Evolutionary conservation across 2,329 filamentous ascomycete genomes (phyloP), one percentile per base, ranked within the genome.

Genomic region (Fusarium paranaense): DNA sequence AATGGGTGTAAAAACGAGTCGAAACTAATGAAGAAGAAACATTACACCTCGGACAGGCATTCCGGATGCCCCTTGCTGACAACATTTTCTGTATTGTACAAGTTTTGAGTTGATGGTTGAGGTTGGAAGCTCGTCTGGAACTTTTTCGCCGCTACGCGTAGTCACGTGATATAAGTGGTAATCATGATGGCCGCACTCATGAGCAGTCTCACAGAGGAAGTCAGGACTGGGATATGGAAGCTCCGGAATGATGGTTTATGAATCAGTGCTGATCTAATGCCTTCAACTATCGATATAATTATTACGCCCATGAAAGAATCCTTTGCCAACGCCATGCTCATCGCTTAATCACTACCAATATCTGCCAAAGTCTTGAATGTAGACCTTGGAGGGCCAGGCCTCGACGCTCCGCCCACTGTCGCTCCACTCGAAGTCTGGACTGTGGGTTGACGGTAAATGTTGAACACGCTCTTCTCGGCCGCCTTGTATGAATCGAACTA

Each of bases 401-500:
- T 75, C 14, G 75, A 74, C n/a, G 75, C 76, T 56, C 73, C 74
- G 20, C 70, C 75, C 30, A 76, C 73, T 18, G 67, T 70, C 33
- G 71, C 67, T 13, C 70, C 62, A 14, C 78, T 76, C 5, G 78
- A 74, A 42, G 74, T 79, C 13, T 84, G 82, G 14, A 69, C 58
- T 22, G 58, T 67, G 60, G 66, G 66, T 37, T 65, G 59, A 59
- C 82, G 87, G 62, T 87, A 85, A 18, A 88, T 78, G 70, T 92
- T 92, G 82, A 90, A 92, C 18, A 82, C 82, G 22, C 90, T 92
- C 54, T 84, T 85, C 81, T 91, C 87, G 4, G 90, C 90, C 4
- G 90, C 85, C 76, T 88, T 89, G 81, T 91, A 91, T 0, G 89
- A 87, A 78, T 92, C 90, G 64, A 92, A 86, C 87, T 91, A 65